These are phyloP conservation scores for Cyberlindnera euphorbiiphila DNA, from an alignment of 805 yeast genomes.

Conservation along the genomic window DNA sequence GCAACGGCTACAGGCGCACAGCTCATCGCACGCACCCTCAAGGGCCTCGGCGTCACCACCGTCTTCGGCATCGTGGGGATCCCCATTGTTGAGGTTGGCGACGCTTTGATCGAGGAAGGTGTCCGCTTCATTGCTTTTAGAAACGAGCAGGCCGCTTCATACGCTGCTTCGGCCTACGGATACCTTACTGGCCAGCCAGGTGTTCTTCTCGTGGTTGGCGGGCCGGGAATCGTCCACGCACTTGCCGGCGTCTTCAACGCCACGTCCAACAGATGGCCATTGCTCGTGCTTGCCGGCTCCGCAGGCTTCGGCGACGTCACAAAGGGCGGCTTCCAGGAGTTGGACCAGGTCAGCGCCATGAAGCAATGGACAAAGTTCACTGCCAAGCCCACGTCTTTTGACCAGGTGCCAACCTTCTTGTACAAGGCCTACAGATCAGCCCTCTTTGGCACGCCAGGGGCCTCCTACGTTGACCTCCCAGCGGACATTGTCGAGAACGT, in stretches of 20 bases:
- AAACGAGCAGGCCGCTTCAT: slow-evolving; percentile 72
- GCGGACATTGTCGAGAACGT: slow-evolving; percentile 46
- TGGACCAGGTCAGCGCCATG: slow-evolving; percentile 57
- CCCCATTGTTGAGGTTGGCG: slow-evolving; percentile 70
- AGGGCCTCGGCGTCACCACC: slow-evolving; percentile 46
- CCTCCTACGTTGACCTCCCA: slow-evolving; percentile 61
- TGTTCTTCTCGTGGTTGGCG: slow-evolving; percentile 67
- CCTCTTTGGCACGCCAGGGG: slow-evolving; percentile 53
- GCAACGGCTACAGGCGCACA: slow-evolving; percentile 35
- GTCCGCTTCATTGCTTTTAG: slow-evolving; percentile 58
- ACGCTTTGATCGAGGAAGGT: slow-evolving; percentile 49
- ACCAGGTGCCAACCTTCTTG: slow-evolving; percentile 36
- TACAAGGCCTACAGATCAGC: slow-evolving; percentile 44
- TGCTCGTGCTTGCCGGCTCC: slow-evolving; percentile 63
- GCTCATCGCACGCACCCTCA: slow-evolving; percentile 45
- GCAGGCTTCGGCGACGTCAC: slow-evolving; percentile 43
- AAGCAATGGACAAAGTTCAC: slow-evolving; percentile 48
- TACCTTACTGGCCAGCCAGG: slow-evolving; percentile 63
- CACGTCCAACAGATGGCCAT: slow-evolving; percentile 58
- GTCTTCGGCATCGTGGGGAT: slow-evolving; percentile 75
- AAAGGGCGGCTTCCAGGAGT: slow-evolving; percentile 68
- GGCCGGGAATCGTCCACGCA: slow-evolving; percentile 70
- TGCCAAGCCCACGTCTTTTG: slow-evolving; percentile 36
- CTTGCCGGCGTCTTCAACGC: slow-evolving; percentile 65
- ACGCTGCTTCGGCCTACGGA: slow-evolving; percentile 72